Base-by-base conservation (phyloP, 371 early-diverging fungal species). In the Apophysomyces elegans region DNA sequence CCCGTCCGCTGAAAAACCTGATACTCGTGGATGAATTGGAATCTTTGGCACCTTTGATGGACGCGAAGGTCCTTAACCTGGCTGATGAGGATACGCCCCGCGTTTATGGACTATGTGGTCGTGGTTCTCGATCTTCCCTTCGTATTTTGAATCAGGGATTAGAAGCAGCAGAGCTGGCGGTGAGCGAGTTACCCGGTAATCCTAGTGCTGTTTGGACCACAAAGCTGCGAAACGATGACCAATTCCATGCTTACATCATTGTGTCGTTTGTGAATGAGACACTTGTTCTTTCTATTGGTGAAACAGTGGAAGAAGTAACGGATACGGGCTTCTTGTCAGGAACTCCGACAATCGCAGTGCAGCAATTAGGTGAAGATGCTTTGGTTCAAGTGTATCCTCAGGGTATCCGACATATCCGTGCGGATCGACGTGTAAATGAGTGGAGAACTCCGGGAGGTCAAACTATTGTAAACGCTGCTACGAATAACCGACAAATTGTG, bases 141-240 rank as follows among this genome's bases (percentile, higher is more conserved):
- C 84, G 94, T 65, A 93, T 96, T 59, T 76, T 97, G 68, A 86
- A 96, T 35, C 96, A 96, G 72, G 99, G 99, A 12, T 74, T 96
- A 38, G 96, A 98, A 69, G 93, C 93, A 0, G 79, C 88, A 1
- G 98, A 98, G 72, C 81, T 98, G 70, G 98, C 96, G 2, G 95
- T 91, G 14, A 87, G 93, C 18, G 96, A 95, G 66, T 79, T 99
- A 32, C 99, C 98, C 1, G 98, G 95, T 43, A 92, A 92, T 60
- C 96, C 98, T 4, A 93, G 87, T 70, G 96, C 94, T 18, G 93
- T 98, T 4, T 98, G 98, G 99, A 93, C 98, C 0, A 90, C 94
- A 9, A 92, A 92, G 56, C 73, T 91, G 35, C 86, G 77, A 26
- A 66, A 83, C 0, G 83, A 85, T 39, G 92, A 91, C 56, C 82